A percentile compares a stretch with the other conserved stretches of the same genome.
Conservation (phyloP, 176 grass and related monocot species). For the Bothriochloa decipiens region DNA sequence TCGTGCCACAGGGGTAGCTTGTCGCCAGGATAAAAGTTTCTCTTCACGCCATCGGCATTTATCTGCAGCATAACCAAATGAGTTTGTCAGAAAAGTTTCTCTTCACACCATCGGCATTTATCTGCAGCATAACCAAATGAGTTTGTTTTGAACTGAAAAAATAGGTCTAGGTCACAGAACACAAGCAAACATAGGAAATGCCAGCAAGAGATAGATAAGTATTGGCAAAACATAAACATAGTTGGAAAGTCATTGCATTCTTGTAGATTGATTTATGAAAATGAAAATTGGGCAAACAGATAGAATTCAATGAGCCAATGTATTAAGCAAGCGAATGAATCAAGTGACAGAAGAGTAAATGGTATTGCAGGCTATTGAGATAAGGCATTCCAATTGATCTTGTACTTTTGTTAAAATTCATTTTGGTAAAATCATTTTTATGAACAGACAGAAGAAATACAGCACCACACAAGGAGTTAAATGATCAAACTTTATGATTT, state of each 20-base stretch:
- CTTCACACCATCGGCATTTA: constrained; percentile 69
- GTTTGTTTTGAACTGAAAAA: neutral
- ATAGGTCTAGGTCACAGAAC: neutral
- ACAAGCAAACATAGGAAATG: neutral
- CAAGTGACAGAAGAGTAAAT: neutral
- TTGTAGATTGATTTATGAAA: neutral
- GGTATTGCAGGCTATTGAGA: neutral
- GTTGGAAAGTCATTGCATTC: neutral
- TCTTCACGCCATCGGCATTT: constrained; percentile 68
- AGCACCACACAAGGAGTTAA: too few relatives aligned
- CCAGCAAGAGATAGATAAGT: too few relatives aligned
- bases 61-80: constrained; percentile 55
- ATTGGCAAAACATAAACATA: neutral
- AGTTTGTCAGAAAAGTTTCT: constrained; percentile 59
- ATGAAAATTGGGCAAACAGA: neutral
- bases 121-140: constrained; percentile 49
- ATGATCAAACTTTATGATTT: neutral
- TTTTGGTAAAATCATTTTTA: neutral
- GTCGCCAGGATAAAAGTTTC: constrained; percentile 77
- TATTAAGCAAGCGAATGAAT: neutral
- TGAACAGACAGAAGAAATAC: neutral
- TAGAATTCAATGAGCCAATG: neutral
- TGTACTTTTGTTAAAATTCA: neutral
- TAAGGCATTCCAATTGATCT: neutral
- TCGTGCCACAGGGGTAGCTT: constrained; percentile 85